phyloP scores from a whole-genome alignment of 2,329 filamentous ascomycete genomes.

The Cladosporium sp. region DNA sequence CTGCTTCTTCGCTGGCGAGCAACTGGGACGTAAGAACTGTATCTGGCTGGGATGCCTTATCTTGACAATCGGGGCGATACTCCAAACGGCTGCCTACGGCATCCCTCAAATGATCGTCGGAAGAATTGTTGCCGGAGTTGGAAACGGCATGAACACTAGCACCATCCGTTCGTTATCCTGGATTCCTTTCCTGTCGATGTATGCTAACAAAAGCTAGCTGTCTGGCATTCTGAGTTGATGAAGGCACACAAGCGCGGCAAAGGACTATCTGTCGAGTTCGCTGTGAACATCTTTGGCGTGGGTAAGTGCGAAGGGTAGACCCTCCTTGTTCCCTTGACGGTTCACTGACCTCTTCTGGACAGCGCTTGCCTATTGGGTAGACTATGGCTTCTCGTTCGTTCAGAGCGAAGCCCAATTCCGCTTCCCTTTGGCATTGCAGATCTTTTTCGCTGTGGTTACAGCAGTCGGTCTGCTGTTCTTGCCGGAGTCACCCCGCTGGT shows the following conservation, averaged over 20 bases:
- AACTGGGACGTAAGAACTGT: conserved; percentile 24
- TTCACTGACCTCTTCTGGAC: too few species aligned
- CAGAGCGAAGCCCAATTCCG: conserved; percentile 34
- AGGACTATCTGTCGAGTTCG: conserved; percentile 23
- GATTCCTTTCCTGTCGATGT: neutral
- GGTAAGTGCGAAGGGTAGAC: conserved; percentile 48
- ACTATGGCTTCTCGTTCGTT: conserved; percentile 34
- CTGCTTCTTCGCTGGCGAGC: conserved; percentile 24
- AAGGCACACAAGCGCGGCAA: conserved; percentile 38
- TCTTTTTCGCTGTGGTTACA: conserved; percentile 33
- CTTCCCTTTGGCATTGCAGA: conserved; percentile 43
- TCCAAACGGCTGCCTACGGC: conserved; percentile 28
- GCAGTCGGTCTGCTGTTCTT: conserved; percentile 34
- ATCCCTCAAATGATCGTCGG: conserved; percentile 49
- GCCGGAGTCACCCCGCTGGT: conserved; percentile 36
- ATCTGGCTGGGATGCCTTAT: conserved; percentile 29
- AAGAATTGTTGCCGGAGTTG: conserved; percentile 49
- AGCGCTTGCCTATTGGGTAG: conserved; percentile 34
- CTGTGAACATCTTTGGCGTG: conserved; percentile 32
- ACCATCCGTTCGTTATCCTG: conserved; percentile 47
- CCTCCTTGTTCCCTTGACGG: too few species aligned
- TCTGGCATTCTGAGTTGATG: conserved; percentile 43
- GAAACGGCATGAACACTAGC: conserved; percentile 53
- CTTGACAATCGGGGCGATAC: conserved; percentile 33
- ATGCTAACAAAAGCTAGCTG: conserved; percentile 18